Evolutionary conservation across 225 moss, liverwort and hornwort genomes (phyloP).

Genomic region (Bryum argenteum): DNA sequence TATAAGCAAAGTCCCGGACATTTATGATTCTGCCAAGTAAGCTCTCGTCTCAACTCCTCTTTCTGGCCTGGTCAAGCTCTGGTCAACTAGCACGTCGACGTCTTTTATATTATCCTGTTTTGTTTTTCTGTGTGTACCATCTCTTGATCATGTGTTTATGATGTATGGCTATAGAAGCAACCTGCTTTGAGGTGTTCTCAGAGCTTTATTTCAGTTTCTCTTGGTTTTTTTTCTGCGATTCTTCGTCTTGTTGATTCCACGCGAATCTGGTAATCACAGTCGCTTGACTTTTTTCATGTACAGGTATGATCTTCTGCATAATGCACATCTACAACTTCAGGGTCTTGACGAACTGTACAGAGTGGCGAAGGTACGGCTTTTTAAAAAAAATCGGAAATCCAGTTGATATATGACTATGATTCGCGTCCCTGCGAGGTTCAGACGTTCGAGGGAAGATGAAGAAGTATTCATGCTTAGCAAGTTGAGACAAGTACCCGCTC

Average conservation of each 20-base stretch:
- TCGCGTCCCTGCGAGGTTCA: slow-evolving; percentile 1
- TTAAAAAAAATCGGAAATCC: not conserved
- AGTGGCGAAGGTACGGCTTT: slow-evolving; percentile 76
- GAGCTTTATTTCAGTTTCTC: slow-evolving; percentile 7
- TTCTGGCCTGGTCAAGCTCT: slow-evolving; percentile 11
- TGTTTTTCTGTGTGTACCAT: not conserved
- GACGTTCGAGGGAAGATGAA: not conserved
- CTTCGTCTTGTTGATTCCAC: not conserved
- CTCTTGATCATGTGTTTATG: slow-evolving; percentile 2
- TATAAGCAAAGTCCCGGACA: slow-evolving; percentile 98
- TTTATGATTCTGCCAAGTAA: slow-evolving; percentile 98
- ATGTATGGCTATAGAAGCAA: slow-evolving; percentile 7
- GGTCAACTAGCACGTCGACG: slow-evolving; percentile 4
- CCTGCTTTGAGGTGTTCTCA: slow-evolving; percentile 8
- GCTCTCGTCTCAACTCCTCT: slow-evolving; percentile 36
- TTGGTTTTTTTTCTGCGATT: not conserved
- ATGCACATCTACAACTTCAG: slow-evolving; percentile 82
- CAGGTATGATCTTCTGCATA: slow-evolving; percentile 98
- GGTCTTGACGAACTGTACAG: slow-evolving; percentile 91
- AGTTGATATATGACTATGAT: not conserved
- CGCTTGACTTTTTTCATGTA: slow-evolving; percentile 10
- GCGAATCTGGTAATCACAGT: not conserved
- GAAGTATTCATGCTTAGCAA: slow-evolving; percentile 20
- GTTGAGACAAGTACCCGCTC: not conserved
- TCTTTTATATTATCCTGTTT: slow-evolving; percentile 8